Base-by-base conservation (phyloP, 23 red algal genomes). In the Agarophyton chilense region DNA sequence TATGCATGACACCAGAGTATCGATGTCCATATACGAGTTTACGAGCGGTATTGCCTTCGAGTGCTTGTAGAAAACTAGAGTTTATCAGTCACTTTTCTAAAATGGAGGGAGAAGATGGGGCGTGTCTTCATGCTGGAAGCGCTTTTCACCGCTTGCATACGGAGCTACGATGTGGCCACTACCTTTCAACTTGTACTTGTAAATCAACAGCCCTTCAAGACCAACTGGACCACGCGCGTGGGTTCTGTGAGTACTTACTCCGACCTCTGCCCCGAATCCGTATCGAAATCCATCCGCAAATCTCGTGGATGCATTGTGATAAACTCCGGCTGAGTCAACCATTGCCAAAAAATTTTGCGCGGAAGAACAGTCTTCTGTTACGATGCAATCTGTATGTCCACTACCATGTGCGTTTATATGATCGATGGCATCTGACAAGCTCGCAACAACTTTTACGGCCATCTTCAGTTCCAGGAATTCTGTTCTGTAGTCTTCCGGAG, bases 261-360 rank as follows among this genome's bases (percentile, higher is more conserved):
- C 97, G 35, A 99, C 97, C 76, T 99, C 97, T 33, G 92, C 93
- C 41, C 97, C 93, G 53, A 99, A 99, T 47, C 97, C 97, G 77
- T 94, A 92, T 64, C 97, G 93, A 86, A 96, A 99, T 35, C 97
- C 97, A 83, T 99, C 97, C 16, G 93, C 97, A 91, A 99, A 99
- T 12, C 97, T 77, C 8, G 97, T 99, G 26, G 93, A 96, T 10
- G 88, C 93, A 86, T 96, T 99, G 75, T 99, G 97, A 63, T 94
- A 99, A 21, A 96, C 97, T 32, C 92, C 92, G 1, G 93, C 97
- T 54, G 97, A 95, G 68, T 99, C 97, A 19, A 99, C 94, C 42
- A 62, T 78, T 57, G 77, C 90, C 31, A 98, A 21, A 54, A 98
- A 98, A 0, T 51, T 32, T 52, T 85, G 84, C 9, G 93, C 91